Percentiles rank a stretch among this genome's conserved stretches.
Evolutionary conservation across 2,329 filamentous ascomycete genomes (phyloP).

Genomic region (Aspergillus tubingensis): DNA sequence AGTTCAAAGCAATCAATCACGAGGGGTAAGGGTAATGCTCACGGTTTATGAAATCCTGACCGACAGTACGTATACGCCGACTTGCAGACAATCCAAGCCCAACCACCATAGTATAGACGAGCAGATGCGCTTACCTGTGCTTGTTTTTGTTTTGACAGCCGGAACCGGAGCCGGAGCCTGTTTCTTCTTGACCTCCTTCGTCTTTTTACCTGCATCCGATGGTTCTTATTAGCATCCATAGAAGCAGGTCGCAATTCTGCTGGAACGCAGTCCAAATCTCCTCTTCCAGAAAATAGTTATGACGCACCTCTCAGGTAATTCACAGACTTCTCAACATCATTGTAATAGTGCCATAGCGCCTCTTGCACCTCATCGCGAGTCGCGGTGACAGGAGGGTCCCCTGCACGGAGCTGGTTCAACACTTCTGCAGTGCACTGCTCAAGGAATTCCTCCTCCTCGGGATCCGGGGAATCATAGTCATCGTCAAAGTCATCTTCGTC

Average conservation of each 20-base stretch:
- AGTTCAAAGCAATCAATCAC: constrained; percentile 30
- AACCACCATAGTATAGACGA: constrained; percentile 26
- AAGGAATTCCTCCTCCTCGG: constrained; percentile 58
- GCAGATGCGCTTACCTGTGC: constrained; percentile 25
- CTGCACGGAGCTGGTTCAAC: constrained; percentile 62
- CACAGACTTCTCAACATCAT: constrained; percentile 83
- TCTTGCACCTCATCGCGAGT: constrained; percentile 78
- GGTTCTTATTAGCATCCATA: constrained; percentile 1
- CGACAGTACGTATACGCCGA: background rate
- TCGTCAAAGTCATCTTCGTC: constrained; percentile 47
- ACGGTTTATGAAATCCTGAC: constrained; percentile 5
- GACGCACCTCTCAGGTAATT: constrained; percentile 70
- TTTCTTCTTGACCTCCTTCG: constrained; percentile 40
- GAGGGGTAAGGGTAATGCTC: constrained; percentile 18
- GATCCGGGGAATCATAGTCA: constrained; percentile 44
- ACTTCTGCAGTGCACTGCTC: constrained; percentile 67
- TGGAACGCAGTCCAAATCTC: background rate
- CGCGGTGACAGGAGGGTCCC: constrained; percentile 60
- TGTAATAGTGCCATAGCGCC: constrained; percentile 93
- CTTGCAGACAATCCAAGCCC: constrained; percentile 27
- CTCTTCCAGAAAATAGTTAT: background rate
- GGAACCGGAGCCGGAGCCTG: constrained; percentile 19
- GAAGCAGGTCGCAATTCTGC: background rate
- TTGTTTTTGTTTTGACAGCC: constrained; percentile 26
- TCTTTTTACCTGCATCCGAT: constrained; percentile 33